A percentile compares a stretch with the other conserved stretches of the same genome.
Conservation (phyloP, 371 early-diverging fungal genomes). For the Conidiobolus incongruus region DNA sequence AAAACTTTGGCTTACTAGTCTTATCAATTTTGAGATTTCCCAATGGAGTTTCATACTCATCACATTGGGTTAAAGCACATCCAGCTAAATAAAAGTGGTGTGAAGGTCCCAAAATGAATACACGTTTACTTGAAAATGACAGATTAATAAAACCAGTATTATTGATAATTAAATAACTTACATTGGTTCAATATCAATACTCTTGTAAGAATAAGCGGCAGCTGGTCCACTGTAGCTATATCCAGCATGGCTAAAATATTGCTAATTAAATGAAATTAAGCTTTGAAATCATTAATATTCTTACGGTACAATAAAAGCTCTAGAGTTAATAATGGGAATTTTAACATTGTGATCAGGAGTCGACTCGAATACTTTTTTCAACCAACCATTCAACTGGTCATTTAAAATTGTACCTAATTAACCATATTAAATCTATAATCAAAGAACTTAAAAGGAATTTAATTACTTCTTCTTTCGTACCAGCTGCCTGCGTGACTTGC, state of each 20-base stretch:
- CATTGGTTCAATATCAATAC: constrained; percentile 20
- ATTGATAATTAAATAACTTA: not conserved
- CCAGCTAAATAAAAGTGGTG: constrained; percentile 65
- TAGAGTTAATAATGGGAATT: constrained; percentile 23
- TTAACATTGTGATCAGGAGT: constrained; percentile 11
- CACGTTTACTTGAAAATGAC: constrained; percentile 27
- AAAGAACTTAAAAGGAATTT: too few species aligned
- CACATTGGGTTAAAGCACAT: constrained; percentile 52
- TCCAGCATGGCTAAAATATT: constrained; percentile 59
- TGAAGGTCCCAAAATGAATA: constrained; percentile 81
- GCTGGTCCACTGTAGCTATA: constrained; percentile 70
- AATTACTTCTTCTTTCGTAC: too few species aligned
- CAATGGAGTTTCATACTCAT: constrained; percentile 60
- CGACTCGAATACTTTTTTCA: constrained; percentile 19
- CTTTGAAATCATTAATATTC: constrained; percentile 3
- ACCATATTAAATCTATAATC: too few species aligned
- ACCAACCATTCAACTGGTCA: constrained; percentile 22
- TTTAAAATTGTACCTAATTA: constrained; percentile 7
- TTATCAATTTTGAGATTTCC: constrained; percentile 52
- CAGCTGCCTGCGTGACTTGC: too few species aligned
- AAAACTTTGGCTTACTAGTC: constrained; percentile 14
- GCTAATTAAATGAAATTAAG: not conserved
- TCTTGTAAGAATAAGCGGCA: constrained; percentile 70
- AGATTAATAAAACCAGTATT: not conserved
- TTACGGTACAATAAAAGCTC: constrained; percentile 74